phyloP scores from a whole-genome alignment of 2,329 filamentous ascomycete genomes.

The Fusarium veterinarium region DNA sequence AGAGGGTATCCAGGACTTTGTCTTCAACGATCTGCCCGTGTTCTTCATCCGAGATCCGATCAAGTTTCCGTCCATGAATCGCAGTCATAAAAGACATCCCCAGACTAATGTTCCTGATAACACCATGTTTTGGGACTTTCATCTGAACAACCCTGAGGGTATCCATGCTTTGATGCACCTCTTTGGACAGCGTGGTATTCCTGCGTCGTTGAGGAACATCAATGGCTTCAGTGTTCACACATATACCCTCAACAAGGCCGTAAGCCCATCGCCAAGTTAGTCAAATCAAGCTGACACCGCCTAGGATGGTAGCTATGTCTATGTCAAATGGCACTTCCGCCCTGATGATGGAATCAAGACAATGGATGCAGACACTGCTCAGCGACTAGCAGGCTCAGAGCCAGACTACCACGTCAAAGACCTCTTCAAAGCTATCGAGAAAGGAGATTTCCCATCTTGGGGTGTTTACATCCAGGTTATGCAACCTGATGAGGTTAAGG shows the following conservation, averaged over 20 bases:
- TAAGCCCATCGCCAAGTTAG: rapidly evolving
- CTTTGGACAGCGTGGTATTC: conserved; percentile 62
- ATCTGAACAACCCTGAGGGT: conserved; percentile 51
- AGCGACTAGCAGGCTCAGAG: conserved; percentile 54
- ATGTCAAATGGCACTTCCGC: conserved; percentile 62
- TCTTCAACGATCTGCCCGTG: conserved; percentile 60
- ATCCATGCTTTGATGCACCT: conserved; percentile 63
- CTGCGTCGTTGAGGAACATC: conserved; percentile 57
- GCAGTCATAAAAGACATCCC: conserved; percentile 58
- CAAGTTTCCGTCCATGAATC: conserved; percentile 60
- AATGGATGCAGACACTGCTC: conserved; percentile 54
- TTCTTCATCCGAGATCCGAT: conserved; percentile 62
- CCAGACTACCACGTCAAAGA: conserved; percentile 61
- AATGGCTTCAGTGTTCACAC: conserved; percentile 63
- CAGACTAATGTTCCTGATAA: conserved; percentile 55
- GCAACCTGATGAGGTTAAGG: conserved; percentile 70
- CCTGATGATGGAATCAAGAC: conserved; percentile 59
- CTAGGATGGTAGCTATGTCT: conserved; percentile 59
- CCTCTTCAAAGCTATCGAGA: conserved; percentile 61
- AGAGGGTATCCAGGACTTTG: conserved; percentile 46
- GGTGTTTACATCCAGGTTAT: conserved; percentile 73
- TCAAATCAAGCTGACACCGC: rapidly evolving
- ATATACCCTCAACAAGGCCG: conserved; percentile 55
- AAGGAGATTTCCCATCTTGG: conserved; percentile 72
- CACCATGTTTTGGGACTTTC: conserved; percentile 54